Base-by-base conservation (phyloP, 768 basidiomycete species). In the Boletus sensibilis region DNA sequence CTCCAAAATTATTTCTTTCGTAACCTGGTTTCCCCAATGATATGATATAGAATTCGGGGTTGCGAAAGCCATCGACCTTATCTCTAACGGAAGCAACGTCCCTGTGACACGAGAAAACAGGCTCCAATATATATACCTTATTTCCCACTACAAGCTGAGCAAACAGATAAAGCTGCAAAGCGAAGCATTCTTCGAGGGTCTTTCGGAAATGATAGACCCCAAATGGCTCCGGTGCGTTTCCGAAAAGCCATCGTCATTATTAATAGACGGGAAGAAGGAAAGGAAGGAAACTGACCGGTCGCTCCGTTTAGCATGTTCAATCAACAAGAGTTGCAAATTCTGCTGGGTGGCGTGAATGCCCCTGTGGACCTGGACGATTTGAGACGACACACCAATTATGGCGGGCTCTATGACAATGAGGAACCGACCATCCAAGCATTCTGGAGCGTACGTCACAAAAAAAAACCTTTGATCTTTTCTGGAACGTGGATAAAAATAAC, bases 271-370 rank as follows among this genome's bases (percentile, higher is more conserved):
- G 16, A 11, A 14, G 25, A 21, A 13, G 18, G 29, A 47, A 34
- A 12, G 37, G 38, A 45, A 23, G 8, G 44, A 31, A n/a, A 27
- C 56, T 66, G 38, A 72, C 34, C 9, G 20, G 38, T 52, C 23
- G 16, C 37, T 61, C 44, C 38, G 16, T 44, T 47, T 58, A 91
- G 93, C 43, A 95, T 98, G 92, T 99, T 98, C 75, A 96, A 98
- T 70, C 95, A 96, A 61, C 90, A 92, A 68, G 97, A 98, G 71
- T 78, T 98, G 4, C 94, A 94, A 68, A 88, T 96, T 46, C 77
- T 98, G 1, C 79, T 99, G 7, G 95, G 95, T 0, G 94, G 92
- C 8, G 89, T 90, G 33, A 89, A 95, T 57, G 78, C 90, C 0
- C 88, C 89, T 0, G 87, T 96, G 45, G 90, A 95, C 66, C 60